phyloP scores from a whole-genome alignment of 129 eudicot genomes.

The Flaveria robusta region DNA sequence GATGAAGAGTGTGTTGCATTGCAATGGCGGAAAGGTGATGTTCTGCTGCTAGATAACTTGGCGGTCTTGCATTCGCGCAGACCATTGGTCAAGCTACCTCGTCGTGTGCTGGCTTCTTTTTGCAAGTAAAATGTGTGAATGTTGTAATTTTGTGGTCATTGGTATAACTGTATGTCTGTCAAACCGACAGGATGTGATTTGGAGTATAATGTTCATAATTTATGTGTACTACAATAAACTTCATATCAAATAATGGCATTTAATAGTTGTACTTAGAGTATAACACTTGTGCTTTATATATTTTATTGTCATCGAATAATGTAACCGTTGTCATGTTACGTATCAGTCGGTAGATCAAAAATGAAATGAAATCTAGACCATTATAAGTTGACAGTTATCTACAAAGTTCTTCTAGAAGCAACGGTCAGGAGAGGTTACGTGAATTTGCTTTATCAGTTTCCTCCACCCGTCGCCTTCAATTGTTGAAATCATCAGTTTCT shows the following conservation, averaged over 20 bases:
- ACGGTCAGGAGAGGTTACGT: too few species aligned
- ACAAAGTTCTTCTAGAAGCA: too few species aligned
- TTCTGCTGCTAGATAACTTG: slow-evolving; percentile 66
- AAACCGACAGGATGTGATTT: background rate
- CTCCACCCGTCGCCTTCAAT: too few species aligned
- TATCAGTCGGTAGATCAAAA: too few species aligned
- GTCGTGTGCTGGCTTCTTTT: slow-evolving; percentile 82
- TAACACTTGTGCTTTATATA: too few species aligned
- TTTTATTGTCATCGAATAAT: too few species aligned
- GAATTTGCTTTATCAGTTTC: too few species aligned
- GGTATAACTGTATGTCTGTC: background rate
- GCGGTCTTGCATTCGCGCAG: slow-evolving; percentile 77
- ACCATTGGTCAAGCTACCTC: slow-evolving; percentile 61
- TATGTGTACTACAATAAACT: background rate
- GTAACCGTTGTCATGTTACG: too few species aligned
- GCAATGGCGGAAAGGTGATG: slow-evolving; percentile 80
- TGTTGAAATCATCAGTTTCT: too few species aligned
- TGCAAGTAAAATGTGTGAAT: slow-evolving; percentile 49
- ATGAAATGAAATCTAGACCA: too few species aligned
- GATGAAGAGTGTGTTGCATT: slow-evolving; percentile 73
- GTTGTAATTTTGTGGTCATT: background rate
- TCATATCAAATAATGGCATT: background rate
- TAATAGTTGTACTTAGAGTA: background rate
- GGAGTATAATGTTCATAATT: background rate
- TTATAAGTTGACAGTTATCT: too few species aligned